Conservation (phyloP, 768 basidiomycete genomes). For the Tulasnella sp. region DNA sequence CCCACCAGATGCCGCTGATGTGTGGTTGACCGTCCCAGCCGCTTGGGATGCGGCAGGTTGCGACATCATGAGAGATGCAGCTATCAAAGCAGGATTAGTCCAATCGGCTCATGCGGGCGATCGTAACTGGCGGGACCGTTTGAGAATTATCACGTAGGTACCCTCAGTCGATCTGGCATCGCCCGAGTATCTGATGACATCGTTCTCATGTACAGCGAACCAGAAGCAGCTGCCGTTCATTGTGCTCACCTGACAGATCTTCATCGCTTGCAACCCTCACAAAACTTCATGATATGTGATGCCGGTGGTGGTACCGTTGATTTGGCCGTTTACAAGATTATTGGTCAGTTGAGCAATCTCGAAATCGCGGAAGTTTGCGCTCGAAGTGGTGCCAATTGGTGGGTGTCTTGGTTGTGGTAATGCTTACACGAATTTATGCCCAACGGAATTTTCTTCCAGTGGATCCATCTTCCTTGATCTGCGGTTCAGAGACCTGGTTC, state of each 20-base stretch:
- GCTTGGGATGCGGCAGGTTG: conserved; percentile 84
- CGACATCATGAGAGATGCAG: conserved; percentile 74
- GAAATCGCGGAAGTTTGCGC: conserved; percentile 89
- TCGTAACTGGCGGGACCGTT: conserved; percentile 60
- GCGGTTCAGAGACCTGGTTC: conserved; percentile 70
- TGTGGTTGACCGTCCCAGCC: conserved; percentile 78
- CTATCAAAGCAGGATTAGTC: conserved; percentile 69
- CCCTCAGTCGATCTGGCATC: background rate
- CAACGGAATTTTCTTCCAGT: conserved; percentile 1
- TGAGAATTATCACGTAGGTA: conserved; percentile 65
- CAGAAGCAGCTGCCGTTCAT: conserved; percentile 84
- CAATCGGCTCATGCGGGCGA: conserved; percentile 59
- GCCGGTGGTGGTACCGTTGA: conserved; percentile 45
- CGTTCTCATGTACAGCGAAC: conserved; percentile 32
- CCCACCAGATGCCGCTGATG: conserved; percentile 66
- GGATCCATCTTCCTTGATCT: conserved; percentile 81
- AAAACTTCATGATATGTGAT: conserved; percentile 87
- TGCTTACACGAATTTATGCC: background rate
- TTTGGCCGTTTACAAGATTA: conserved; percentile 45
- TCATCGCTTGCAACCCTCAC: conserved; percentile 63
- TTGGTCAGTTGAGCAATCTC: conserved; percentile 64
- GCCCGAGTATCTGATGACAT: background rate
- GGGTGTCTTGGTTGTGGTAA: background rate
- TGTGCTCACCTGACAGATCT: conserved; percentile 71
- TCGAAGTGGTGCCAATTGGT: conserved; percentile 69